phyloP scores from a whole-genome alignment of 2,329 filamentous ascomycete genomes.

The Fusarium sp. region DNA sequence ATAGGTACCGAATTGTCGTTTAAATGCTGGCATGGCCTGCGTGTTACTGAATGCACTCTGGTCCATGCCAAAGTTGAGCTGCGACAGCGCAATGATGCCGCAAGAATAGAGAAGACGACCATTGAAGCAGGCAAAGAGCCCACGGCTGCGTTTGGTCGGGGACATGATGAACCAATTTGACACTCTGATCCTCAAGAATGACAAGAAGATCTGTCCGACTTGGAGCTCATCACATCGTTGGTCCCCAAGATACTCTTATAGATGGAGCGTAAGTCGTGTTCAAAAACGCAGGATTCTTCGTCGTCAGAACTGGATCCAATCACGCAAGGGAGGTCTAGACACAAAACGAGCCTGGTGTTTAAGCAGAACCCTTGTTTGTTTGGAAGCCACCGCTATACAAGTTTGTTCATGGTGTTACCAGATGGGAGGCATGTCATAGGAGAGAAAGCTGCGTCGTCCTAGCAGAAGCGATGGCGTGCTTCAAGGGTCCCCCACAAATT shows the following conservation, averaged over 20 bases:
- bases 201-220: background rate
- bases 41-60: conserved; percentile 51
- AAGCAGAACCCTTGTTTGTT: background rate
- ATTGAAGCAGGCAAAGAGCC: conserved; percentile 5
- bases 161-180: background rate
- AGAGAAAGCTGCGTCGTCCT: background rate
- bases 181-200: background rate
- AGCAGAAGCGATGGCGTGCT: background rate
- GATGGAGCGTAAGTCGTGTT: background rate
- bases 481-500: background rate
- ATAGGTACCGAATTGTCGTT: conserved; percentile 44
- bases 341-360: conserved; percentile 5
- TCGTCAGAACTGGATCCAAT: conserved; percentile 1
- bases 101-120: conserved; percentile 21
- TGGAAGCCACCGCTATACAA: background rate
- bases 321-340: conserved; percentile 10
- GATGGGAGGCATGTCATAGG: background rate
- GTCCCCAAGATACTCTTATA: background rate
- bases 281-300: background rate
- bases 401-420: background rate
- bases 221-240: background rate
- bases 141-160: background rate
- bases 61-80: conserved; percentile 56
- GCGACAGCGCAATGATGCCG: conserved; percentile 49
- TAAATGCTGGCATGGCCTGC: conserved; percentile 53